phyloP scores from a whole-genome alignment of 192 early-diverging fungal species.

The Coemansia sp. region DNA sequence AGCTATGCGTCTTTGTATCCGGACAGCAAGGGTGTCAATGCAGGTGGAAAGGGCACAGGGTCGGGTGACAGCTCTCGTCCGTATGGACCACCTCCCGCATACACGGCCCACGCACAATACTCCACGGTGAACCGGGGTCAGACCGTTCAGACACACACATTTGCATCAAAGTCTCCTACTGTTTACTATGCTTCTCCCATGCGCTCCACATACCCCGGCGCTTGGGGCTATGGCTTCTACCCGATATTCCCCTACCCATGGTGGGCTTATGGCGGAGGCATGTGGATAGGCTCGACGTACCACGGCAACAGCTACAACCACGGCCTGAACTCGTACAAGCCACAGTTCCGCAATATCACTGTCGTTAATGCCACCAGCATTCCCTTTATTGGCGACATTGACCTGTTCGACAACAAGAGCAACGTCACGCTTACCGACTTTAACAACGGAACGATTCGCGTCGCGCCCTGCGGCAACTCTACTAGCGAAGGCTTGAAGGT shows the following conservation, averaged over 20 bases:
- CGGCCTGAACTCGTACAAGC: slow-evolving; percentile 28
- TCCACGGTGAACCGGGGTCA: slow-evolving; percentile 25
- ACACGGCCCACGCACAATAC: slow-evolving; percentile 38
- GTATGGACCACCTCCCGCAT: slow-evolving; percentile 37
- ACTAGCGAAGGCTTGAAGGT: slow-evolving; percentile 20
- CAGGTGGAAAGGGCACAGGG: slow-evolving; percentile 32
- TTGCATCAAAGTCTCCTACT: slow-evolving; percentile 21
- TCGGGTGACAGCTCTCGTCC: slow-evolving; percentile 19
- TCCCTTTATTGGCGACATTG: slow-evolving; percentile 31
- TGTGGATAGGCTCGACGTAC: slow-evolving; percentile 20
- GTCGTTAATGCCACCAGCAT: slow-evolving; percentile 35
- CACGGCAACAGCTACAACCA: slow-evolving; percentile 12
- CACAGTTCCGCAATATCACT: slow-evolving; percentile 43
- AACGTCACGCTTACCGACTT: slow-evolving; percentile 42
- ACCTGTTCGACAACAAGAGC: slow-evolving; percentile 24
- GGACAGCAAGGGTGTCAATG: slow-evolving; percentile 24
- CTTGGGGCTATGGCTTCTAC: slow-evolving; percentile 52
- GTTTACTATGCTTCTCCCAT: slow-evolving; percentile 41
- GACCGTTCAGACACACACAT: slow-evolving; percentile 22
- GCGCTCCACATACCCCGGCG: slow-evolving; percentile 30
- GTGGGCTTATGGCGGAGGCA: slow-evolving; percentile 48
- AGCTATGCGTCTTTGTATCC: slow-evolving; percentile 45
- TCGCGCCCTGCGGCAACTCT: slow-evolving; percentile 39
- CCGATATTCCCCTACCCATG: slow-evolving; percentile 48
- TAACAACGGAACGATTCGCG: slow-evolving; percentile 43